These are phyloP conservation scores for Cladophialophora carrionii DNA, from an alignment of 2,329 filamentous ascomycete species.

Conservation along the genomic window DNA sequence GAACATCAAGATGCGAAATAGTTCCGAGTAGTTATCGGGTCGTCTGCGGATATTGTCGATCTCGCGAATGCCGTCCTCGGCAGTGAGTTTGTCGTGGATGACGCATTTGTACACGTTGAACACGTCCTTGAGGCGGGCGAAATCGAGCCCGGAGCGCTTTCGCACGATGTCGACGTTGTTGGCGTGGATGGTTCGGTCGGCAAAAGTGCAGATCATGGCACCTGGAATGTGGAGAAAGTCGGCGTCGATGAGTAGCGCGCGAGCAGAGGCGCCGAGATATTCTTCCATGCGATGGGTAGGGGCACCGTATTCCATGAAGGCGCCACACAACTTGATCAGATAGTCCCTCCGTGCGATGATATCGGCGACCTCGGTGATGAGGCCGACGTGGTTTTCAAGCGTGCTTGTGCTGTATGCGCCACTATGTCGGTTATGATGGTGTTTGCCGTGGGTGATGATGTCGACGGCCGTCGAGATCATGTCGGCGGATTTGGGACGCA, in stretches of 20 bases:
- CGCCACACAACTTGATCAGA: conserved; percentile 79
- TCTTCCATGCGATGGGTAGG: conserved; percentile 88
- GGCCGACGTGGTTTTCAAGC: conserved; percentile 26
- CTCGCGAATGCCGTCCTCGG: conserved; percentile 50
- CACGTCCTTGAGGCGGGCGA: conserved; percentile 50
- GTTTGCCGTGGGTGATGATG: conserved; percentile 31
- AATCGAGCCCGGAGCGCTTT: conserved; percentile 48
- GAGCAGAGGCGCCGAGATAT: conserved; percentile 85
- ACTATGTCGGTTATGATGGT: conserved; percentile 22
- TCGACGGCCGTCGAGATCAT: conserved; percentile 35
- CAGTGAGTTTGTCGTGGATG: conserved; percentile 51
- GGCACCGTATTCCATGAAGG: conserved; percentile 86
- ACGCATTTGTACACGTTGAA: conserved; percentile 55
- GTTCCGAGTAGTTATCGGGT: conserved; percentile 58
- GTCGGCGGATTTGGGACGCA: conserved; percentile 21
- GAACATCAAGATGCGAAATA: conserved; percentile 66
- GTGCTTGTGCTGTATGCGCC: conserved; percentile 11
- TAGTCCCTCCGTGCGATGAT: conserved; percentile 83
- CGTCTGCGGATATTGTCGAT: conserved; percentile 60
- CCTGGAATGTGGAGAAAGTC: conserved; percentile 89
- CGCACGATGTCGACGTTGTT: conserved; percentile 52
- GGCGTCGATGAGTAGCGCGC: conserved; percentile 82
- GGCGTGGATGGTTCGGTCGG: conserved; percentile 52
- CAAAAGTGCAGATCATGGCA: conserved; percentile 93
- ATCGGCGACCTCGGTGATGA: conserved; percentile 56